Conservation (phyloP, 2,329 filamentous ascomycete species). For the Lachnum nothofagi region DNA sequence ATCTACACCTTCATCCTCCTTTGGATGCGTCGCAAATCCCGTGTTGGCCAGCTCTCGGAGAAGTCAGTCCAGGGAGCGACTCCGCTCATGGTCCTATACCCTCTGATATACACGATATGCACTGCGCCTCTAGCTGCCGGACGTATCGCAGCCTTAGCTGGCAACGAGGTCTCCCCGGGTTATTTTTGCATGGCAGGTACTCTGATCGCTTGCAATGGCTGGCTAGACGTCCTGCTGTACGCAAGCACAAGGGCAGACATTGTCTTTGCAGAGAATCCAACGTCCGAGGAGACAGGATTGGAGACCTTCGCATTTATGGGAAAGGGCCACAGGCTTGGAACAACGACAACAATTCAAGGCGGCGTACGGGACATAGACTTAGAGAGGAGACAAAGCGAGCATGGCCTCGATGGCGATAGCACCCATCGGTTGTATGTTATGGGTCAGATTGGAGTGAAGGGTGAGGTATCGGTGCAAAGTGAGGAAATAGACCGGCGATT, state of each 20-base stretch:
- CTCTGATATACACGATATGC: constrained; percentile 63
- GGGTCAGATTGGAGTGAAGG: constrained; percentile 24
- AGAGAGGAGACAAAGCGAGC: neutral
- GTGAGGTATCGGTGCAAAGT: constrained; percentile 19
- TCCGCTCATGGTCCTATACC: constrained; percentile 60
- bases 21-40: constrained; percentile 17
- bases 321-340: constrained; percentile 16
- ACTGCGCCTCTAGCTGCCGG: constrained; percentile 61
- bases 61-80: constrained; percentile 20
- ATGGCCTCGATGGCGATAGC: constrained; percentile 15
- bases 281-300: constrained; percentile 44
- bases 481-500: neutral
- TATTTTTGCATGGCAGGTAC: constrained; percentile 57
- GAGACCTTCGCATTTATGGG: constrained; percentile 43
- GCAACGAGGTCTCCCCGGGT: constrained; percentile 43
- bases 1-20: constrained; percentile 40
- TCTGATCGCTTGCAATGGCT: constrained; percentile 53
- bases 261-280: constrained; percentile 42
- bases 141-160: constrained; percentile 58
- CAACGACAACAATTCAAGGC: constrained; percentile 12
- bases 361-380: constrained; percentile 1
- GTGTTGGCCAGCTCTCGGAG: neutral
- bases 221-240: constrained; percentile 51
- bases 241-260: constrained; percentile 49
- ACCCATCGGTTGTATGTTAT: constrained; percentile 24